Base-by-base conservation (phyloP, 2,329 filamentous ascomycete genomes). In the Arachnomyces sp. region DNA sequence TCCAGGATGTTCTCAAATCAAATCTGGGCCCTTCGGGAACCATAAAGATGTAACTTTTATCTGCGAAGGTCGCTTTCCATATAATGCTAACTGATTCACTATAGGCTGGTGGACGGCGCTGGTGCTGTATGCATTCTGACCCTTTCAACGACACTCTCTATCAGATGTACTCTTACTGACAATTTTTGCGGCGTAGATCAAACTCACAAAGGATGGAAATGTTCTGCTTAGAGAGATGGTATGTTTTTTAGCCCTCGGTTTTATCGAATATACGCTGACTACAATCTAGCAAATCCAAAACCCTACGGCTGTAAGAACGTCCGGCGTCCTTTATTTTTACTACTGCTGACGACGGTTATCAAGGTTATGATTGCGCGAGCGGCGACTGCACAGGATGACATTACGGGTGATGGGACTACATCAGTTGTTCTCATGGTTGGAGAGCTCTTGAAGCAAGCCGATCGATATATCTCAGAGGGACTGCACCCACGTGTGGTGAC, bases 151-250 rank as follows among this genome's bases (percentile, higher is more conserved):
- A 39, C 35, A 13, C 14, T 44, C 16, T 40, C 37, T 40, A 30
- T 36, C 40, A 55, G 48, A 55, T 49, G 36, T 44, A 44, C 7
- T 44, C 49, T 21, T 47, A 44, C 55, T 53, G 46, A 61, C 53
- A 28, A 12, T 18, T 31, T 25, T 28, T 30, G 12, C 28, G 25
- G 28, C 33, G 41, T 38, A 92, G 80, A 98, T 98, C 72, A 98
- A 98, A 72, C 78, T 98, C 63, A 98, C 92, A 55, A 98, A 98
- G 68, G 92, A 98, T 69, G 92, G 92, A 62, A 95, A 94, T 59
- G 90, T 96, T 45, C 73, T 82, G 51, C 58, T 82, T 54, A 75
- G 76, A 56, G 78, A 82, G 61, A 82, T 82, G 78, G 68, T 77
- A 54, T 40, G 66, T 59, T 31, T 49, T 40, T 17, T 44, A 36